These are phyloP conservation scores for Hordeum marinum DNA, from an alignment of 176 grass and related monocot genomes.

Conservation along the genomic window DNA sequence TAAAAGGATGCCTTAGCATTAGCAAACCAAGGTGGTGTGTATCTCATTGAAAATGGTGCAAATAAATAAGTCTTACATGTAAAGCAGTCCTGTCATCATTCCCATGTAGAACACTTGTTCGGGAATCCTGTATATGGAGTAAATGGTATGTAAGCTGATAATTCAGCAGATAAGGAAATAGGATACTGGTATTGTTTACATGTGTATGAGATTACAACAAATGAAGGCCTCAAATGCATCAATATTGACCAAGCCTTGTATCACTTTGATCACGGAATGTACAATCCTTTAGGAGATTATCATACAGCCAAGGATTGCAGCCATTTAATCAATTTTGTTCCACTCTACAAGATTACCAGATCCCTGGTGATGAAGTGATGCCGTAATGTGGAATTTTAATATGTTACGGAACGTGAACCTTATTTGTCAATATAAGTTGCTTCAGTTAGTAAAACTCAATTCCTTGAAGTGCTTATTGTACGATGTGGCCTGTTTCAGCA, in stretches of 20 bases:
- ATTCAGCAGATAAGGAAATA: slow-evolving; percentile 9
- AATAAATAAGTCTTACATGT: slow-evolving; percentile 50
- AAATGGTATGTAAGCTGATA: background rate
- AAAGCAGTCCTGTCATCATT: slow-evolving; percentile 57
- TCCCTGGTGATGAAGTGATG: background rate
- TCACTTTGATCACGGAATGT: background rate
- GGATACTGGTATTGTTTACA: background rate
- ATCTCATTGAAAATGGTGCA: slow-evolving; percentile 4
- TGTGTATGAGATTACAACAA: slow-evolving; percentile 1
- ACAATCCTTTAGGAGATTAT: background rate
- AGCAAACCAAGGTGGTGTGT: background rate
- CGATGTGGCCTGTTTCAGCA: slow-evolving; percentile 19
- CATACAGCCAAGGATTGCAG: slow-evolving; percentile 6
- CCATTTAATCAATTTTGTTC: background rate
- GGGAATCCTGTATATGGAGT: slow-evolving; percentile 43
- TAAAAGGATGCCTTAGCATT: background rate
- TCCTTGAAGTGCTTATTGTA: background rate
- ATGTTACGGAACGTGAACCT: background rate
- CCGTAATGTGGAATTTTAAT: background rate
- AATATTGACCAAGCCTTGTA: background rate
- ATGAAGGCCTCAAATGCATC: slow-evolving; percentile 13
- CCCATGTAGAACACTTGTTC: slow-evolving; percentile 48
- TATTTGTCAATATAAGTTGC: background rate
- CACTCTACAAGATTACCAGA: background rate
- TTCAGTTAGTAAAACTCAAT: slow-evolving; percentile 6